Conservation (phyloP, 129 eudicot genomes). For the Chrysanthemum seticuspe region DNA sequence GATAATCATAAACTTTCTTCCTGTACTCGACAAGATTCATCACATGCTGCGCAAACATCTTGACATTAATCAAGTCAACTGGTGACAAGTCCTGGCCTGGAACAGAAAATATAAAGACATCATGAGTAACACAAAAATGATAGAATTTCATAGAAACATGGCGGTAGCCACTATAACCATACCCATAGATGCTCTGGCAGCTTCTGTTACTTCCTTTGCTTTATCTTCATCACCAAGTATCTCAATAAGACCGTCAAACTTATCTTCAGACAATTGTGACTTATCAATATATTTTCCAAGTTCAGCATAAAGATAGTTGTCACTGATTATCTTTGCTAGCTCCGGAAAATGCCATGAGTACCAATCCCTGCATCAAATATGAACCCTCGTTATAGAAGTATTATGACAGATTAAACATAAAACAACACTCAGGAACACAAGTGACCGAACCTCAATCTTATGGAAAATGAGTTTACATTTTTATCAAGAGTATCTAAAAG, state of each 20-base stretch:
- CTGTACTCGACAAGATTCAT: constrained; percentile 94
- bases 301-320: constrained; percentile 92
- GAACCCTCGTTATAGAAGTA: background rate
- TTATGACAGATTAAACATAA: background rate
- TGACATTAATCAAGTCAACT: constrained; percentile 81
- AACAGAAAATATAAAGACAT: constrained; percentile 16
- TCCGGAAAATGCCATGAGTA: background rate
- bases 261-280: constrained; percentile 69
- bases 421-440: background rate
- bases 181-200: constrained; percentile 99
- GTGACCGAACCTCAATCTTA: constrained; percentile 82
- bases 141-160: background rate
- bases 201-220: constrained; percentile 92
- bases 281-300: constrained; percentile 75
- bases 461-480: constrained; percentile 82
- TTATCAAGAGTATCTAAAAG: constrained; percentile 96
- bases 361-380: too few species aligned
- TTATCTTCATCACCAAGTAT: constrained; percentile 91
- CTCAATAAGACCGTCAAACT: constrained; percentile 59
- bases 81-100: constrained; percentile 94
- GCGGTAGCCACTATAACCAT: constrained; percentile 8
- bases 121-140: constrained; percentile 2
- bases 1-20: constrained; percentile 85
- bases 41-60: constrained; percentile 88
- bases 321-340: constrained; percentile 84